Percentiles rank a stretch among this genome's conserved stretches.
phyloP scores from a whole-genome alignment of 1,139 yeast genomes.

The Saccharomyces hybrid region DNA sequence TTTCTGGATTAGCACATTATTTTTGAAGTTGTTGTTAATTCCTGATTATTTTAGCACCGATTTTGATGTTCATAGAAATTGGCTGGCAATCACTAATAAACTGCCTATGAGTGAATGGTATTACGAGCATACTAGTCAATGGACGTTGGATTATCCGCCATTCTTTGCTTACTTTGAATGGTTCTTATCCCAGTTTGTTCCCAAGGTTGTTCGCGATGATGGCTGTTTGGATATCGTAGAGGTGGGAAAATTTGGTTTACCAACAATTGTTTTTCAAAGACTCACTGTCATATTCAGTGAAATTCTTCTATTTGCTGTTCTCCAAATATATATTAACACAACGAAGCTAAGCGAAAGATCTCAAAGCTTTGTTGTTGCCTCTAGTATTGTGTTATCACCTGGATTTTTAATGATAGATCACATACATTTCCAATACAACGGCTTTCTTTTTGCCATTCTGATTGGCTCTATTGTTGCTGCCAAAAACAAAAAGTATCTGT shows the following conservation, averaged over 20 bases:
- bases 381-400: constrained; percentile 80
- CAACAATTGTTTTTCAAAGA: constrained; percentile 78
- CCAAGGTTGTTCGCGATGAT: constrained; percentile 53
- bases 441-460: constrained; percentile 81
- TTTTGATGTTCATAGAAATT: constrained; percentile 93
- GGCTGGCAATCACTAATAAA: constrained; percentile 86
- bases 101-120: constrained; percentile 81
- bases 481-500: constrained; percentile 46
- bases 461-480: constrained; percentile 70
- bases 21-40: constrained; percentile 43
- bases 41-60: constrained; percentile 51
- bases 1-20: constrained; percentile 54
- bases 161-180: constrained; percentile 94
- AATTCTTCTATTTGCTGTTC: constrained; percentile 55
- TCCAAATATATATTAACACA: constrained; percentile 63
- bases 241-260: constrained; percentile 62
- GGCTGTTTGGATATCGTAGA: constrained; percentile 71
- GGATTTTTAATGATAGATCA: constrained; percentile 85
- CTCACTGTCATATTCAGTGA: constrained; percentile 75
- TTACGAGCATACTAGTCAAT: constrained; percentile 70
- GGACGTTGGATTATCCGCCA: constrained; percentile 98
- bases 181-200: constrained; percentile 64
- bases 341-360: constrained; percentile 36
- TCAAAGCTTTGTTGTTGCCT: constrained; percentile 62
- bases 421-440: constrained; percentile 91